These are phyloP conservation scores for Penicillium tannophilum DNA, from an alignment of 495 filamentous ascomycete species.

Conservation along the genomic window DNA sequence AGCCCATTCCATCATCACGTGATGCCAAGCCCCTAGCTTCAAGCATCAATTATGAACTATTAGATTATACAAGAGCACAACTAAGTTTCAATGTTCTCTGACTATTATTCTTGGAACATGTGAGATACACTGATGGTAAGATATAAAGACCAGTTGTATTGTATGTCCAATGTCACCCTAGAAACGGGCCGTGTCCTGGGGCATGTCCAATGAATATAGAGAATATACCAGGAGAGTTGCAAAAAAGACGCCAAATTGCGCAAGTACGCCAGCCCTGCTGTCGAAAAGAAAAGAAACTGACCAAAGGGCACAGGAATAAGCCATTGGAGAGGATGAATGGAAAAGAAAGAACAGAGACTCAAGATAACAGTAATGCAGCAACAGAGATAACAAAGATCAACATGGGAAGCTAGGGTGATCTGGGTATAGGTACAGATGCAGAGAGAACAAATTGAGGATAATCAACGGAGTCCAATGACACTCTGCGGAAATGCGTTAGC, in stretches of 20 bases:
- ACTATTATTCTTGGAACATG: background rate
- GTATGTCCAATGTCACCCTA: constrained; percentile 12
- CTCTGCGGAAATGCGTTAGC: constrained; percentile 54
- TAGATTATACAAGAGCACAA: too few species aligned
- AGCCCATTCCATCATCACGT: constrained; percentile 22
- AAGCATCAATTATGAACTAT: background rate
- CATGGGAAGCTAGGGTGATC: constrained; percentile 21
- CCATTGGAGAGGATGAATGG: background rate
- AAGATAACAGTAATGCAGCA: background rate
- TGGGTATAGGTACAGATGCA: constrained; percentile 34
- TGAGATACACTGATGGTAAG: background rate
- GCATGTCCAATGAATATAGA: constrained; percentile 16
- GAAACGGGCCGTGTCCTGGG: constrained; percentile 3
- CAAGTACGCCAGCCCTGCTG: constrained; percentile 24
- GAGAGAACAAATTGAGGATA: constrained; percentile 16
- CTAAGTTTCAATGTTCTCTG: background rate
- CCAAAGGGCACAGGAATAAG: background rate
- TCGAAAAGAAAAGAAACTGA: constrained; percentile 8
- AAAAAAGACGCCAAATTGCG: constrained; percentile 18
- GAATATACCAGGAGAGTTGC: constrained; percentile 13
- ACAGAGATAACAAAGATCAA: constrained; percentile 4
- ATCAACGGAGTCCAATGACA: constrained; percentile 83
- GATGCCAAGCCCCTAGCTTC: background rate
- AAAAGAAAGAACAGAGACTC: constrained; percentile 6
- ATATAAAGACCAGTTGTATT: constrained; percentile 2